A percentile compares a stretch with the other conserved stretches of the same genome.
phyloP scores from a whole-genome alignment of 345 rosid genomes.

The Ceriops zippeliana region DNA sequence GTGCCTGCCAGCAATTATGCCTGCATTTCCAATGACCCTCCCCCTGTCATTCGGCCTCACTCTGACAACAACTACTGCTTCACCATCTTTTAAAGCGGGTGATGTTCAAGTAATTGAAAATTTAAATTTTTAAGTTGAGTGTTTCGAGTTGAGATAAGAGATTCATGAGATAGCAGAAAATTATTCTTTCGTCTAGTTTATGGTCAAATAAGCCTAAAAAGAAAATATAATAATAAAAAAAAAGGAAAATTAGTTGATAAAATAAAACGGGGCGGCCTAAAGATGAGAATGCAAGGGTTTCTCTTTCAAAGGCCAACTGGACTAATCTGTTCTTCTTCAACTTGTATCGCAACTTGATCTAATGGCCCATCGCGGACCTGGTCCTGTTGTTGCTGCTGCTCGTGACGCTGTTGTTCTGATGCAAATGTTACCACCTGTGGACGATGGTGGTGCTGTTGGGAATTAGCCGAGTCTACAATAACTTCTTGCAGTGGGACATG shows the following conservation, averaged over 20 bases:
- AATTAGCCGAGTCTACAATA: not conserved
- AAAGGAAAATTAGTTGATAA: no score
- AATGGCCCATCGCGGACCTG: not conserved
- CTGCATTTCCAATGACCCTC: not conserved
- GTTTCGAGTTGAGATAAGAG: not conserved
- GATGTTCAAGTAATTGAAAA: no score
- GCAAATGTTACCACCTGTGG: no score
- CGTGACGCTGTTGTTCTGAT: not conserved
- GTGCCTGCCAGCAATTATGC: no score
- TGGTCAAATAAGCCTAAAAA: not conserved
- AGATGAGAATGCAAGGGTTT: no score
- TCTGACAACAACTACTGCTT: not conserved
- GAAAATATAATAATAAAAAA: no score
- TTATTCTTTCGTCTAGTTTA: not conserved
- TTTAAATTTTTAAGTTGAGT: not conserved
- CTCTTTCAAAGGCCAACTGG: not conserved
- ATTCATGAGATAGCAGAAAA: no score
- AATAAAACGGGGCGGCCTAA: no score
- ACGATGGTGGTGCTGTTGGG: constrained; percentile 1
- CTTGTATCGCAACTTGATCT: constrained; percentile 12
- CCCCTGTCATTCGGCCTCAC: not conserved
- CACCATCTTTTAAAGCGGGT: not conserved
- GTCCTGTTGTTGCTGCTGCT: not conserved
- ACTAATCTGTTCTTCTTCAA: constrained; percentile 10
- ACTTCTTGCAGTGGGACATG: not conserved